Percentiles rank a stretch among this genome's conserved stretches.
Conservation (phyloP, 352 stramenopile species). For the Pythium pyrilobum region DNA sequence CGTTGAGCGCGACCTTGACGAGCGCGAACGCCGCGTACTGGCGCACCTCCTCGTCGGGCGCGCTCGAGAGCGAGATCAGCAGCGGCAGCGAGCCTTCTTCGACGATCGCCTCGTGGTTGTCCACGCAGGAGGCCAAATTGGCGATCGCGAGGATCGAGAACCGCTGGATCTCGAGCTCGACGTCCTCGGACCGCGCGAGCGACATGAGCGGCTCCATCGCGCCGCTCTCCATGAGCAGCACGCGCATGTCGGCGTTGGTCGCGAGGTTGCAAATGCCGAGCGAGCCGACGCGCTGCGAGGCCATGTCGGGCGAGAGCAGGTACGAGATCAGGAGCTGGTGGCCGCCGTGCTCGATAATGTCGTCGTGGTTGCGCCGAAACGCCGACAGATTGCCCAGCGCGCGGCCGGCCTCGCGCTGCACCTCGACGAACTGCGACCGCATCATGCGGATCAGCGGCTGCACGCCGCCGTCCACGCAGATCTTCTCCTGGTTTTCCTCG, state of each 20-base stretch:
- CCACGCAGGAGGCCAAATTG: conserved; percentile 92
- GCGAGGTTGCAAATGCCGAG: conserved; percentile 95
- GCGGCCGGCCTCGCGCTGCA: conserved; percentile 88
- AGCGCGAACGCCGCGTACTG: conserved; percentile 95
- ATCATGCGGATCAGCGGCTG: conserved; percentile 92
- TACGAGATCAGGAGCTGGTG: conserved; percentile 96
- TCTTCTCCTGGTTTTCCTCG: conserved; percentile 93
- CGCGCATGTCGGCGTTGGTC: conserved; percentile 87
- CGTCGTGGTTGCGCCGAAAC: conserved; percentile 83
- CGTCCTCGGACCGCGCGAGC: conserved; percentile 90
- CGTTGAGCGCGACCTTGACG: conserved; percentile 94
- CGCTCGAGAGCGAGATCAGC: conserved; percentile 94
- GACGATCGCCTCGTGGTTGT: conserved; percentile 93
- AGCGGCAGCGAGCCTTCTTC: conserved; percentile 91
- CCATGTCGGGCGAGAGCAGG: conserved; percentile 92
- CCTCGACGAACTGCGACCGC: conserved; percentile 94
- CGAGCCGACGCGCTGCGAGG: conserved; percentile 89
- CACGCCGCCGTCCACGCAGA: conserved; percentile 90
- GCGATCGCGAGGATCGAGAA: conserved; percentile 92
- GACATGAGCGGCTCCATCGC: conserved; percentile 95
- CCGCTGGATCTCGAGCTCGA: conserved; percentile 94
- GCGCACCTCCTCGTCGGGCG: conserved; percentile 90
- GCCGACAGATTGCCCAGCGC: conserved; percentile 92
- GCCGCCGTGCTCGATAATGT: conserved; percentile 88
- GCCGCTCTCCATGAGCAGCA: conserved; percentile 90